Conservation (phyloP, 2,329 filamentous ascomycete genomes). For the Colletotrichum sp. region DNA sequence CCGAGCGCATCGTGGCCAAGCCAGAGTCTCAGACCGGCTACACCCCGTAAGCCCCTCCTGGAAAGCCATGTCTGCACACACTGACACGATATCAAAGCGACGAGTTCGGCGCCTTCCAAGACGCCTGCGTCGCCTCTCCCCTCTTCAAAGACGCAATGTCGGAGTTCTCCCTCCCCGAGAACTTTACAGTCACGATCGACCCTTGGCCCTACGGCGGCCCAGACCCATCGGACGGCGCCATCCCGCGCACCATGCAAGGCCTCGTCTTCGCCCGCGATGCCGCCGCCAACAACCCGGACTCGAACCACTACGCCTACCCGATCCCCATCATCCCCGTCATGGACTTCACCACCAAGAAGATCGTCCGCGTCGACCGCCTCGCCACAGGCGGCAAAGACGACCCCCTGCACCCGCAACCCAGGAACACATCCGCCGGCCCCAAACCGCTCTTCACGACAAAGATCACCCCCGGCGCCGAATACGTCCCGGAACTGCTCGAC, state of each 20-base stretch:
- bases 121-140: slow-evolving; percentile 44
- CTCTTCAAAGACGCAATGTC: slow-evolving; percentile 52
- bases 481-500: slow-evolving; percentile 56
- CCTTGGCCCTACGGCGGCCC: slow-evolving; percentile 70
- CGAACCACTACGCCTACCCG: slow-evolving; percentile 68
- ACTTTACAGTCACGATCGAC: slow-evolving; percentile 51
- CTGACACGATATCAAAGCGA: slow-evolving; percentile 24
- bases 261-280: slow-evolving; percentile 52
- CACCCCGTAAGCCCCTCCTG: slow-evolving; percentile 27
- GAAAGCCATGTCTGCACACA: not conserved
- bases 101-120: slow-evolving; percentile 46
- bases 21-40: slow-evolving; percentile 41
- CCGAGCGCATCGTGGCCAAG: slow-evolving; percentile 30
- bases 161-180: slow-evolving; percentile 50
- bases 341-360: slow-evolving; percentile 58
- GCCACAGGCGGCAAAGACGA: slow-evolving; percentile 54
- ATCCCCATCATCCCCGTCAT: slow-evolving; percentile 65
- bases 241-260: slow-evolving; percentile 53
- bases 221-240: slow-evolving; percentile 39
- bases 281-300: slow-evolving; percentile 51
- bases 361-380: slow-evolving; percentile 63
- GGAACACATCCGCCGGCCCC: slow-evolving; percentile 33
- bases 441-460: slow-evolving; percentile 50
- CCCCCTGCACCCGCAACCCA: slow-evolving; percentile 40
- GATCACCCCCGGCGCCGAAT: slow-evolving; percentile 43